phyloP scores from a whole-genome alignment of 768 basidiomycete species.

The Pisolithus albus region DNA sequence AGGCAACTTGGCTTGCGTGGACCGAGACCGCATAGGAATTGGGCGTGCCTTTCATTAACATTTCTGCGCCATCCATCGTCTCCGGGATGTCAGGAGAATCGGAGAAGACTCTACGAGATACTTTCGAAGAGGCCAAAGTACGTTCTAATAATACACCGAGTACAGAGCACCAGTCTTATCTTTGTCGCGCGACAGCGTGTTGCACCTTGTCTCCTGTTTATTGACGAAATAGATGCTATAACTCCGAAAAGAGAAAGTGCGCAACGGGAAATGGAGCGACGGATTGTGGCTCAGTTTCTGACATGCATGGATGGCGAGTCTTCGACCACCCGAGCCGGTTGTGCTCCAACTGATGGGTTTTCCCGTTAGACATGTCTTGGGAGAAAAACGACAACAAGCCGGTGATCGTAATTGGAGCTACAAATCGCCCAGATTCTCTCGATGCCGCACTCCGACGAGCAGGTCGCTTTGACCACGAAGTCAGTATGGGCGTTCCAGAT shows the following conservation, averaged over 20 bases:
- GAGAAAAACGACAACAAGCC: conserved; percentile 90
- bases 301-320: conserved; percentile 96
- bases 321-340: neutral
- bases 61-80: conserved; percentile 94
- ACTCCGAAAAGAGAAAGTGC: conserved; percentile 97
- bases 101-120: conserved; percentile 92
- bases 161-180: neutral
- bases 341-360: neutral
- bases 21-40: conserved; percentile 57
- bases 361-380: conserved; percentile 86
- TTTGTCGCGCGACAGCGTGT: conserved; percentile 45
- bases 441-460: conserved; percentile 91
- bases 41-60: conserved; percentile 84
- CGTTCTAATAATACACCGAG: conserved; percentile 2
- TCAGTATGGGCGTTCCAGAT: conserved; percentile 95
- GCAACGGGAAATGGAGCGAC: conserved; percentile 95
- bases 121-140: conserved; percentile 96
- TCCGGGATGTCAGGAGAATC: conserved; percentile 99
- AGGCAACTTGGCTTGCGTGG: neutral
- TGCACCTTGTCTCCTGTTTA: conserved; percentile 90
- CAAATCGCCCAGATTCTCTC: conserved; percentile 91
- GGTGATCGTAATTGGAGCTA: conserved; percentile 92
- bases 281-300: conserved; percentile 95
- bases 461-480: conserved; percentile 95
- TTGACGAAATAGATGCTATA: conserved; percentile 97